phyloP scores from a whole-genome alignment of 164 flowering plant genomes.

The Warburgia ugandensis region DNA sequence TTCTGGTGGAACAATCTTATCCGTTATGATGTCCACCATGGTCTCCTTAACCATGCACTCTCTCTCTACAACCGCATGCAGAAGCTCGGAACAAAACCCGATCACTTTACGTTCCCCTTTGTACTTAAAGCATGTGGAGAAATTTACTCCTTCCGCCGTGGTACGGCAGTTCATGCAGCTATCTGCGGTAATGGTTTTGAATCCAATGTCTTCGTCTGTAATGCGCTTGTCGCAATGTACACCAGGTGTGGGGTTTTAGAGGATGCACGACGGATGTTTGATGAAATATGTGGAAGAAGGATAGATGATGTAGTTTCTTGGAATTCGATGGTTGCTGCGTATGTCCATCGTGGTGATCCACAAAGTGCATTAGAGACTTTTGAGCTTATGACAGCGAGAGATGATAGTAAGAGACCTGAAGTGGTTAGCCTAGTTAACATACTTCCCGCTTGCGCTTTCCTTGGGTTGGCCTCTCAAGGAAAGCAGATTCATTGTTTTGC shows the following conservation, averaged over 20 bases:
- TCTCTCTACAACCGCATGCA: constrained; percentile 27
- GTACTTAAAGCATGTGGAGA: constrained; percentile 52
- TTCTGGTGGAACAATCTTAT: constrained; percentile 50
- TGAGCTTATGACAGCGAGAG: constrained; percentile 19
- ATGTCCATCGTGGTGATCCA: constrained; percentile 34
- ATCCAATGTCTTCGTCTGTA: constrained; percentile 62
- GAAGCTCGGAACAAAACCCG: constrained; percentile 33
- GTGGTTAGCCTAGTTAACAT: constrained; percentile 58
- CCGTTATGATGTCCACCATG: constrained; percentile 15
- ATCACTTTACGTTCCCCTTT: constrained; percentile 47
- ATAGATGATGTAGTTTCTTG: constrained; percentile 52
- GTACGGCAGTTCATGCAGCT: constrained; percentile 37
- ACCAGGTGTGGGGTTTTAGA: constrained; percentile 40
- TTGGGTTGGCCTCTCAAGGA: constrained; percentile 23
- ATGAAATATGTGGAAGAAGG: constrained; percentile 40
- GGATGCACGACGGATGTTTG: constrained; percentile 45
- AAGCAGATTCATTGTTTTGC: constrained; percentile 47
- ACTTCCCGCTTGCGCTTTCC: constrained; percentile 50
- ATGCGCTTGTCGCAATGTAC: constrained; percentile 57
- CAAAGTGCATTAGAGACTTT: constrained; percentile 38
- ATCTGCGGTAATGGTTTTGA: constrained; percentile 38
- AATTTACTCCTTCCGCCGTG: constrained; percentile 25
- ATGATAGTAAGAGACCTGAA: constrained; percentile 29
- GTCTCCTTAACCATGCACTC: constrained; percentile 15
- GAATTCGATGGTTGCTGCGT: constrained; percentile 61